These are phyloP conservation scores for Fusarium sp. DNA, from an alignment of 2,329 filamentous ascomycete genomes.

Conservation along the genomic window DNA sequence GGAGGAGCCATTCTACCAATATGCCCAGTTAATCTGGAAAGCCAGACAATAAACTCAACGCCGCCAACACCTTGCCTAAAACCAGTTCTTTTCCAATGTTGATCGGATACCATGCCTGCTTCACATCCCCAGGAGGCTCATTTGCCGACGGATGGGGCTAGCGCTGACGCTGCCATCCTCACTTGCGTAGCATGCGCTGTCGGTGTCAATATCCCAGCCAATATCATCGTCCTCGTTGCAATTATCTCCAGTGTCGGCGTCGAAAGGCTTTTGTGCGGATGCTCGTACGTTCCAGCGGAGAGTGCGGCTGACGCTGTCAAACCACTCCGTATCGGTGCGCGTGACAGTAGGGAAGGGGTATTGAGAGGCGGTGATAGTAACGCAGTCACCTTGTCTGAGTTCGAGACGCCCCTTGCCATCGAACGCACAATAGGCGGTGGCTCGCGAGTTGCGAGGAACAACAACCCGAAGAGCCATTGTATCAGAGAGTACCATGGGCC, in stretches of 20 bases:
- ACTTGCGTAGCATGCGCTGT: constrained; percentile 77
- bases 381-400: constrained; percentile 91
- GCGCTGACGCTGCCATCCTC: constrained; percentile 78
- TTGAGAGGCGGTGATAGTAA: constrained; percentile 94
- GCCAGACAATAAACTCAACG: constrained; percentile 30
- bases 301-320: constrained; percentile 92
- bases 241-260: constrained; percentile 58
- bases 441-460: constrained; percentile 85
- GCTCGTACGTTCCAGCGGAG: constrained; percentile 95
- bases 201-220: constrained; percentile 96
- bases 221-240: constrained; percentile 67
- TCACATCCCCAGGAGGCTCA: constrained; percentile 74
- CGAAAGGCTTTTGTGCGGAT: constrained; percentile 92
- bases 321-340: constrained; percentile 92
- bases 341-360: constrained; percentile 98
- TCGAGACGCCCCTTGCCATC: constrained; percentile 97
- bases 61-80: constrained; percentile 43
- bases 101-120: not conserved
- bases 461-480: constrained; percentile 91
- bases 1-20: constrained; percentile 15
- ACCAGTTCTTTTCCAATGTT: constrained; percentile 10
- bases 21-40: constrained; percentile 8
- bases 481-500: constrained; percentile 97
- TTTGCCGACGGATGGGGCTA: constrained; percentile 77
- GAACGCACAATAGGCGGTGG: constrained; percentile 96